Evolutionary conservation across 495 filamentous ascomycete genomes (phyloP).

Genomic region (Aspergillus incahuasiensis): DNA sequence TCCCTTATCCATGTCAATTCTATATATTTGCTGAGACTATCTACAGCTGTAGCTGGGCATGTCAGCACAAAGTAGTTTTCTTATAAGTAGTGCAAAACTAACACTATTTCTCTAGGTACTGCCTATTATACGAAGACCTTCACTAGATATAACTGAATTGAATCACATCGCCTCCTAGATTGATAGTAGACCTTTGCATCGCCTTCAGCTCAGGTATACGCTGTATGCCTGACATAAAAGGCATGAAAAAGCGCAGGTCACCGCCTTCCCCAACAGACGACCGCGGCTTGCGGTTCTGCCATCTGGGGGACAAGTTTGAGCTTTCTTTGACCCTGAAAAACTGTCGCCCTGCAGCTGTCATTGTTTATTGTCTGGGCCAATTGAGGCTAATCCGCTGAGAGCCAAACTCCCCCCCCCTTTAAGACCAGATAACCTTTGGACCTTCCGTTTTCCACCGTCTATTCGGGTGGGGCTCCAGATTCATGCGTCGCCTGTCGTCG

Average conservation of each 20-base stretch:
- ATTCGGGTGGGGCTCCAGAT: conserved; percentile 14
- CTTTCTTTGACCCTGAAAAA: conserved; percentile 3
- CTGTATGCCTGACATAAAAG: neutral
- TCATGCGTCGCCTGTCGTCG: conserved; percentile 40
- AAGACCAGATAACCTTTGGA: neutral
- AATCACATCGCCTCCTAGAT: too few species aligned
- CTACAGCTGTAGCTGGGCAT: too few species aligned
- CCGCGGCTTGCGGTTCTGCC: conserved; percentile 2
- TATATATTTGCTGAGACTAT: too few species aligned
- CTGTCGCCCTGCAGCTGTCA: neutral
- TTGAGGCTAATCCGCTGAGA: neutral
- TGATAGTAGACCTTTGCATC: too few species aligned
- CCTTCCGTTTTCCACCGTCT: conserved; percentile 9
- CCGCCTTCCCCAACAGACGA: neutral
- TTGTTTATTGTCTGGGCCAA: conserved; percentile 2
- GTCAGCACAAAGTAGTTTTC: too few species aligned
- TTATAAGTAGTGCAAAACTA: too few species aligned
- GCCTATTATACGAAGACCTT: too few species aligned
- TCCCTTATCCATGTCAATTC: too few species aligned
- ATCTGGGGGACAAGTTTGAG: conserved; percentile 5
- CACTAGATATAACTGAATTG: too few species aligned
- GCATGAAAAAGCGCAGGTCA: neutral
- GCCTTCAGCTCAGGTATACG: too few species aligned
- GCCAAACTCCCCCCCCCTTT: conserved; percentile 4
- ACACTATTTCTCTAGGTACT: too few species aligned